Conservation (phyloP, 345 rosid species). For the Eucalyptus pauciflora region DNA sequence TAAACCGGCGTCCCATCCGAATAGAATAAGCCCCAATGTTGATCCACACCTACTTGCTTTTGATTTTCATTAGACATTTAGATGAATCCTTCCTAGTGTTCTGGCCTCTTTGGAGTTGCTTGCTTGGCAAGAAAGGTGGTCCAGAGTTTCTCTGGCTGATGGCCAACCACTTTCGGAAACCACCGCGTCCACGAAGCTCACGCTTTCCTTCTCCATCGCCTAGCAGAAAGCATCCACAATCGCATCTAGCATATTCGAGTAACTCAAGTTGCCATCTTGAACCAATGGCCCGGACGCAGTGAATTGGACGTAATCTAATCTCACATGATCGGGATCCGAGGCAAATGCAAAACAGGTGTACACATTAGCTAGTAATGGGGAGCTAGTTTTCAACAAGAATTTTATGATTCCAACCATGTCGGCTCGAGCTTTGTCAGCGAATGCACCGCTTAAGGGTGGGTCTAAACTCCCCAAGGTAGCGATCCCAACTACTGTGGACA, state of each 20-base stretch:
- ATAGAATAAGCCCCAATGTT: conserved; percentile 6
- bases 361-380: background rate
- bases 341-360: background rate
- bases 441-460: background rate
- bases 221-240: background rate
- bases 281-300: background rate
- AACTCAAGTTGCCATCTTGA: background rate
- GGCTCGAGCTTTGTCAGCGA: background rate
- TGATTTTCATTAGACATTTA: conserved; percentile 14
- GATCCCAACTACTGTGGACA: background rate
- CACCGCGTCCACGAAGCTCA: background rate
- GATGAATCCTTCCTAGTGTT: background rate
- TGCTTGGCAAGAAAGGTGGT: background rate
- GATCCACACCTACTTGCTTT: background rate
- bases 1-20: background rate
- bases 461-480: background rate
- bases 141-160: background rate
- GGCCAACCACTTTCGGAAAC: background rate
- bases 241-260: background rate
- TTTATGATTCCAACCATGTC: background rate
- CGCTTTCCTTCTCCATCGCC: background rate
- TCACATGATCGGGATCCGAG: background rate
- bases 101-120: conserved; percentile 23
- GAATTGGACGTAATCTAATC: background rate
- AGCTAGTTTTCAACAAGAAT: background rate